Conservation (phyloP, 345 rosid species). For the Sonneratia caseolaris region DNA sequence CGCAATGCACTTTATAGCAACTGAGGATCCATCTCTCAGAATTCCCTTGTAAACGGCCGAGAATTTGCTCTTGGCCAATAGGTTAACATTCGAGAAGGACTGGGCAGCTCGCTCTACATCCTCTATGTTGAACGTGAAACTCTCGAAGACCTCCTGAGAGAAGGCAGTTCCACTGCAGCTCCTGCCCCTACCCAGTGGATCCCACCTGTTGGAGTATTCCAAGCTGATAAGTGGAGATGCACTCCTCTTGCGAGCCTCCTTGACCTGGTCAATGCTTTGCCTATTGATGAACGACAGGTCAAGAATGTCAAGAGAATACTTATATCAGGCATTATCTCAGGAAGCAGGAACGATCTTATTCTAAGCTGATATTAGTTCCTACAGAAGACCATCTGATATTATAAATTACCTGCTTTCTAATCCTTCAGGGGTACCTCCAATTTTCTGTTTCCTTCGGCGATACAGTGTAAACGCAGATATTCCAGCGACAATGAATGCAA, state of each 20-base stretch:
- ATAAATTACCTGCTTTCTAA: conserved; percentile 22
- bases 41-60: conserved; percentile 70
- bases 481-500: conserved; percentile 28
- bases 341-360: no score
- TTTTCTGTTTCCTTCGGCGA: conserved; percentile 62
- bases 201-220: conserved; percentile 93
- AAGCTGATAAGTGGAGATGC: conserved; percentile 72
- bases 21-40: conserved; percentile 72
- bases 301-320: neutral
- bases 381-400: neutral
- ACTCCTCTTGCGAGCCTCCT: conserved; percentile 46
- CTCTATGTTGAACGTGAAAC: conserved; percentile 83
- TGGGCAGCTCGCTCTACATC: conserved; percentile 94
- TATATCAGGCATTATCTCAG: neutral
- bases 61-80: conserved; percentile 67
- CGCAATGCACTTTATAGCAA: conserved; percentile 64
- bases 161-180: conserved; percentile 34
- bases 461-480: conserved; percentile 43
- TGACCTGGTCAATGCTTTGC: conserved; percentile 51
- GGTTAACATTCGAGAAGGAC: conserved; percentile 65
- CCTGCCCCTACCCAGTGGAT: conserved; percentile 61
- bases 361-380: no score
- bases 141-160: conserved; percentile 78
- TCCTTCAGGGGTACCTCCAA: conserved; percentile 44
- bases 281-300: conserved; percentile 16